A percentile compares a stretch with the other conserved stretches of the same genome.
phyloP scores from a whole-genome alignment of 352 stramenopile species.

The Phytophthora constricta region DNA sequence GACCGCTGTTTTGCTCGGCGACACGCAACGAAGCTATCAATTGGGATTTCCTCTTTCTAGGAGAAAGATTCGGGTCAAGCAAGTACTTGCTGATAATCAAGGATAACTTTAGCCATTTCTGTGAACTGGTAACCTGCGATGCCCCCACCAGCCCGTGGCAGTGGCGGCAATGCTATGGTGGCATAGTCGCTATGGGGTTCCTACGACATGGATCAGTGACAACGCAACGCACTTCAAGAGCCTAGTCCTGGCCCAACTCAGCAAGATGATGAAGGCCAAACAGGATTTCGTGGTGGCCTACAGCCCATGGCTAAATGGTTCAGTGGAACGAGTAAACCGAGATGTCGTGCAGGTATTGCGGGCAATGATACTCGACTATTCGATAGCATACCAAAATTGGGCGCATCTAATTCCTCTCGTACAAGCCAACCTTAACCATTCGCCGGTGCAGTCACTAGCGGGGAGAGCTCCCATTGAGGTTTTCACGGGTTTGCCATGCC shows the following conservation, averaged over 20 bases:
- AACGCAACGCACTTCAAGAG: conserved; percentile 12
- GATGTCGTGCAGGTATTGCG: conserved; percentile 1
- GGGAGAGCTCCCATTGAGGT: too few species aligned
- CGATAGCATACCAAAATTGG: conserved; percentile 2
- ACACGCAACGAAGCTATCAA: conserved; percentile 4
- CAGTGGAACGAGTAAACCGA: not conserved
- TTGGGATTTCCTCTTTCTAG: conserved; percentile 8
- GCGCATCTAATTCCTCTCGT: too few species aligned
- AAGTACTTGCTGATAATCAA: conserved; percentile 15
- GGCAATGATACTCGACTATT: conserved; percentile 4
- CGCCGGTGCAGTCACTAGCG: too few species aligned
- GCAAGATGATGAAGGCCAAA: conserved; percentile 7
- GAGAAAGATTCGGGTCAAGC: not conserved
- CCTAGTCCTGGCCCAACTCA: conserved; percentile 2
- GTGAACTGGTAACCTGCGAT: conserved; percentile 14
- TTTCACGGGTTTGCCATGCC: too few species aligned
- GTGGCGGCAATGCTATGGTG: conserved; percentile 8
- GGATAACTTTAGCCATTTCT: conserved; percentile 22
- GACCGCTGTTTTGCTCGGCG: not conserved
- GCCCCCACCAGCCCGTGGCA: not conserved
- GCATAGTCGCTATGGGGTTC: conserved; percentile 8
- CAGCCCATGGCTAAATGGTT: conserved; percentile 8
- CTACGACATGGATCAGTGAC: conserved; percentile 15
- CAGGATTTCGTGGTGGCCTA: conserved; percentile 7
- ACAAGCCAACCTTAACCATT: too few species aligned